Evolutionary conservation across 805 yeast genomes (phyloP).

Genomic region (Henningerozyma blattae): DNA sequence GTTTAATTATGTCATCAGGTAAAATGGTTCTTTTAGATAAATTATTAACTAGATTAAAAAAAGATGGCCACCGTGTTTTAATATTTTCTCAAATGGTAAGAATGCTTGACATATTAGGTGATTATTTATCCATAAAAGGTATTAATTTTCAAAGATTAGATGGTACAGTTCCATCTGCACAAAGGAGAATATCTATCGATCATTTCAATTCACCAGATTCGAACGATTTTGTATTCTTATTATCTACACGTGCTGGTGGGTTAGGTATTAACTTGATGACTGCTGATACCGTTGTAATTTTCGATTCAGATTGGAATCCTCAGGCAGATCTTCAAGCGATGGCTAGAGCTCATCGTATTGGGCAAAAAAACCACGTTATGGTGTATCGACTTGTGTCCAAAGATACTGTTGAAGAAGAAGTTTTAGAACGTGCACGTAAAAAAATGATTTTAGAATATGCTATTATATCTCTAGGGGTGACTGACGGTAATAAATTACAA

Average conservation of each 20-base stretch:
- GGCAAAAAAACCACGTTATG: slow-evolving; percentile 97
- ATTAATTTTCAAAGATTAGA: slow-evolving; percentile 84
- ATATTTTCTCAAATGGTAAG: slow-evolving; percentile 97
- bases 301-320: slow-evolving; percentile 99
- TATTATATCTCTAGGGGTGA: slow-evolving; percentile 88
- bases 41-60: slow-evolving; percentile 65
- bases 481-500: slow-evolving; percentile 45
- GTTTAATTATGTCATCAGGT: slow-evolving; percentile 94
- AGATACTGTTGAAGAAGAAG: slow-evolving; percentile 97
- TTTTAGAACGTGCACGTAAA: slow-evolving; percentile 89
- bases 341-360: slow-evolving; percentile 99
- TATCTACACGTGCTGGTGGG: slow-evolving; percentile 98
- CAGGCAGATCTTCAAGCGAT: slow-evolving; percentile 98
- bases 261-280: slow-evolving; percentile 97
- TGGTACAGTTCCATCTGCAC: slow-evolving; percentile 92
- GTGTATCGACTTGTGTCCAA: slow-evolving; percentile 96
- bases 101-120: slow-evolving; percentile 90
- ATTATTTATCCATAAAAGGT: slow-evolving; percentile 79
- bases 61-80: slow-evolving; percentile 93
- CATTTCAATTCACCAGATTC: slow-evolving; percentile 93
- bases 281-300: slow-evolving; percentile 95
- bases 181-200: slow-evolving; percentile 88
- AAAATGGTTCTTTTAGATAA: slow-evolving; percentile 95
- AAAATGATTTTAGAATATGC: slow-evolving; percentile 98
- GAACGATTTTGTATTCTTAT: slow-evolving; percentile 77